Evolutionary conservation across 164 flowering plant species (phyloP), one percentile per base, ranked within the genome.

Genomic region (Nymphaea thermarum): DNA sequence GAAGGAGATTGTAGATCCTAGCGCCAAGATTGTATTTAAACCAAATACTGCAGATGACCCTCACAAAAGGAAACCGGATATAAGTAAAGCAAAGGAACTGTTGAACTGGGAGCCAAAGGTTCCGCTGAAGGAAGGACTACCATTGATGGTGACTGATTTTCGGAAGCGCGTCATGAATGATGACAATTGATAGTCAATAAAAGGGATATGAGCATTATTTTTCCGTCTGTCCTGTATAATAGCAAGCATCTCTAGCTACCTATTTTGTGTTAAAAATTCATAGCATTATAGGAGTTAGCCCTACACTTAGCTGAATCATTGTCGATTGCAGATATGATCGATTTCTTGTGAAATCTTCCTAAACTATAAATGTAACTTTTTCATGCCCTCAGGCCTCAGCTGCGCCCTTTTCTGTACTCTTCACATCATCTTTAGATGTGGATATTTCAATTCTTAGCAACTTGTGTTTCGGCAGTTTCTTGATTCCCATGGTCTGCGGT

Each of bases 41-140:
- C 81, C 86, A 62, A 93, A 93, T 75, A 93, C 98, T 8, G 93
- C 88, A 25, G 96, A 93, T 67, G 96, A 93, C 77, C 96, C 98
- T 5, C 95, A 90, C 65, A 93, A 79, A 78, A 86, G 98, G 75
- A 93, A 93, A 70, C 98, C 98, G 14, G 96, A 93, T 73, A 93
- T 93, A 43, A 79, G 77, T 76, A 93, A 82, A 72, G 98, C 98
- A 42, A 93, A 88, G 76, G 85, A 86, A 59, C 82, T 87, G 43
- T 83, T 93, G 73, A 87, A 87, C 79, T 93, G 98, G 98, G 93
- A 93, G 74, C 98, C 98, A 7, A 90, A 82, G 77, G 65, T 93
- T 59, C 72, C 93, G 2, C 77, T 93, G 17, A 77, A 84, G 68
- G 83, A 86, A 36, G 97, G 96, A 4, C 77, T 93, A 70, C 97